These are phyloP conservation scores for Ilyonectria sp. DNA, from an alignment of 2,329 filamentous ascomycete species.

Conservation along the genomic window DNA sequence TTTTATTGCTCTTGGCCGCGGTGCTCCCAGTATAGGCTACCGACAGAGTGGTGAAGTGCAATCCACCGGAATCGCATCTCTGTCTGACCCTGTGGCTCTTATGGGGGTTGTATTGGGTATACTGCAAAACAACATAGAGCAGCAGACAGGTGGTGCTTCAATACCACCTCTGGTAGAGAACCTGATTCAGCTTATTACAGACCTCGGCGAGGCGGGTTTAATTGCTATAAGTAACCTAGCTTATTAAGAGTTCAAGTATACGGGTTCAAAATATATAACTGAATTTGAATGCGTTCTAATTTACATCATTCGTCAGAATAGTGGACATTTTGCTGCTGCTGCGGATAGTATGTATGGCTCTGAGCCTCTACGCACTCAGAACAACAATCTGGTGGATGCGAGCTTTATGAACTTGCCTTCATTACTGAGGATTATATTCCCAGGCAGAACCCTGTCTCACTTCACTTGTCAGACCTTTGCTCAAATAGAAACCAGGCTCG, in stretches of 20 bases:
- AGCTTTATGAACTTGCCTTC: not conserved
- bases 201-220: not conserved
- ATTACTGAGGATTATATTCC: not conserved
- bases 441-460: not conserved
- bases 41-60: not conserved
- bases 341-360: not conserved
- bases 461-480: not conserved
- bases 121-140: not conserved
- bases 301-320: not conserved
- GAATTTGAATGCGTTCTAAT: not conserved
- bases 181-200: not conserved
- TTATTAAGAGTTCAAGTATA: not conserved
- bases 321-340: not conserved
- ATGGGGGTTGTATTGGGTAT: not conserved
- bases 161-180: not conserved
- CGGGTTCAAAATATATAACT: too few relatives aligned
- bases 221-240: not conserved
- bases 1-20: not conserved
- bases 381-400: not conserved
- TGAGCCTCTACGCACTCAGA: not conserved
- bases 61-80: not conserved
- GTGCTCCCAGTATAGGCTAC: not conserved
- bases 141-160: not conserved
- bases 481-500: not conserved
- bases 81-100: not conserved